Evolutionary conservation across 2,329 filamentous ascomycete species (phyloP).

Genomic region (Trichoderma arundinaceum): DNA sequence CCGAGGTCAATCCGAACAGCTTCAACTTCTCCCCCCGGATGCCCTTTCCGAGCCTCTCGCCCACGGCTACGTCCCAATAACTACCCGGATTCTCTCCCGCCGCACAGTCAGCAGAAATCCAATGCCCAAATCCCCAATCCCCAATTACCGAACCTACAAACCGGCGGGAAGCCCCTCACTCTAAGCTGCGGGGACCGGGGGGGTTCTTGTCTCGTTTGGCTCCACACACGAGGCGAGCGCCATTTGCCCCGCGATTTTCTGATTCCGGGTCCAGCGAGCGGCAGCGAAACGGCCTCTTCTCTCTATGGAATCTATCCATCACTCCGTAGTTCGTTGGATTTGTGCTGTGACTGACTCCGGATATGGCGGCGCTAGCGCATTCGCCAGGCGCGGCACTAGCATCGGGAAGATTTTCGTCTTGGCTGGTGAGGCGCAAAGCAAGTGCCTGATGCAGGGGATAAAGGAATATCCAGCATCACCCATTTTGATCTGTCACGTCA

Average conservation of each 20-base stretch:
- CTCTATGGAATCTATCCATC: too few species aligned
- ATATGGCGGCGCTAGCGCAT: neutral
- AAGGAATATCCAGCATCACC: neutral
- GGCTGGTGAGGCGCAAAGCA: neutral
- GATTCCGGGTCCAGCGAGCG: constrained; percentile 5
- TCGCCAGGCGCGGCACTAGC: constrained; percentile 6
- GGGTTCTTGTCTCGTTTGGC: neutral
- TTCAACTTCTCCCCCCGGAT: neutral
- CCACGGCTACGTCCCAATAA: constrained; percentile 12
- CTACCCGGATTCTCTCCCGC: constrained; percentile 1
- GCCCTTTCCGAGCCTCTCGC: constrained; percentile 4
- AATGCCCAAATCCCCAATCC: too few species aligned
- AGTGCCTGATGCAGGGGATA: neutral
- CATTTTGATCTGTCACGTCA: neutral
- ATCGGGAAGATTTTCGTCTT: constrained; percentile 3
- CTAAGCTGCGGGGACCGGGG: neutral
- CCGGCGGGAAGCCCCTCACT: constrained; percentile 14
- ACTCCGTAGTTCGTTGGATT: too few species aligned
- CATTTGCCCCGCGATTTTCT: constrained; percentile 21
- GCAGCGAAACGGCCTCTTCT: neutral
- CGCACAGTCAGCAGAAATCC: neutral
- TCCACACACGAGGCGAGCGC: too few species aligned
- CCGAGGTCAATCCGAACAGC: too few species aligned
- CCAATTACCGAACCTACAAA: constrained; percentile 29
- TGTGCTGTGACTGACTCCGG: neutral